These are phyloP conservation scores for Solanum acaule DNA, from an alignment of 257 asterid genomes.

Conservation along the genomic window DNA sequence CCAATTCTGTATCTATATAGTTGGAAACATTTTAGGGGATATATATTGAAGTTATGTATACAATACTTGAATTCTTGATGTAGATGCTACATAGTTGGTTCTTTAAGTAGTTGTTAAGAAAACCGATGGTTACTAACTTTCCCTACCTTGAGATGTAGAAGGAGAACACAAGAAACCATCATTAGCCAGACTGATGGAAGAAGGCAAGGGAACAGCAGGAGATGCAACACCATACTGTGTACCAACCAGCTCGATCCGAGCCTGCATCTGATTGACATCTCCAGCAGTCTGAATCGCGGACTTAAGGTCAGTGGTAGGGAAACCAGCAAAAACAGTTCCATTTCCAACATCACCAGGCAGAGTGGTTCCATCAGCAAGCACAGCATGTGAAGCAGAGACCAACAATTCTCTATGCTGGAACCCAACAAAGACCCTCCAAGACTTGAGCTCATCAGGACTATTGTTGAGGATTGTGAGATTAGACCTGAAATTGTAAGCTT, in stretches of 20 bases:
- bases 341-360: conserved; percentile 55
- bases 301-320: conserved; percentile 34
- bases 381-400: conserved; percentile 46
- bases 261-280: conserved; percentile 40
- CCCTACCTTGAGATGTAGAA: conserved; percentile 24
- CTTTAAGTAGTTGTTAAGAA: neutral
- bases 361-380: conserved; percentile 42
- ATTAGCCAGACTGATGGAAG: conserved; percentile 39
- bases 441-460: conserved; percentile 36
- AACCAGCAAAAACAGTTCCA: conserved; percentile 46
- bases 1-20: neutral
- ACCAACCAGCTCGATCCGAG: conserved; percentile 39
- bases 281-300: conserved; percentile 64
- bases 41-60: neutral
- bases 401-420: conserved; percentile 43
- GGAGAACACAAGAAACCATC: conserved; percentile 44
- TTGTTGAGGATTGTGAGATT: conserved; percentile 40
- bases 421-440: conserved; percentile 66
- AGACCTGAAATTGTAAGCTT: conserved; percentile 54
- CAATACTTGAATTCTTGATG: neutral
- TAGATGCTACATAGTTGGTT: neutral
- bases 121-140: neutral
- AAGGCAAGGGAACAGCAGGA: conserved; percentile 39
- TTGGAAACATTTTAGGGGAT: neutral
- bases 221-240: conserved; percentile 52